Base-by-base conservation (phyloP, 1,284 basidiomycete species). In the Neotropicomus parvogracilis region DNA sequence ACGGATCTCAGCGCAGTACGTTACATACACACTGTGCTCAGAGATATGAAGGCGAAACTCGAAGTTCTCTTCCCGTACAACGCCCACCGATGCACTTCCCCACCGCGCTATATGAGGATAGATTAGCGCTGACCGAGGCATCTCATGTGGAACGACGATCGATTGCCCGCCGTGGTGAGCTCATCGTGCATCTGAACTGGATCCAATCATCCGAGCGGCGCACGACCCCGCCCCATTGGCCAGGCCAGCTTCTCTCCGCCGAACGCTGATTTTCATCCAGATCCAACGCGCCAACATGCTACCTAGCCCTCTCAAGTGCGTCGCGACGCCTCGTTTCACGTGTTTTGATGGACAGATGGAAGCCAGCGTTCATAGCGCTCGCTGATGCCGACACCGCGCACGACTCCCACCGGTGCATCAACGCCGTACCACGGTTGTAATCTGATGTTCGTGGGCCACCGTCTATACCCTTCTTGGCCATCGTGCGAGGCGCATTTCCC, bases 281-380 rank as follows among this genome's bases (percentile, higher is more conserved):
- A 45, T 52, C 52, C 38, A 29, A 16, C 32, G 16, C 17, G 4
- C 21, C 31, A 32, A 31, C 35, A 8, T 10, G 9, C 14, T 19
- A 21, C 24, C 39, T 11, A 33, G 13, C 6, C 26, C 45, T 45
- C 57, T 54, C 54, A 57, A 57, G 43, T 56, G 57, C 57, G 57
- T 46, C 54, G 32, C 31, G 54, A 59, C 47, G 36, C 47, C 33
- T 29, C 37, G 40, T 52, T 57, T 14, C 55, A 48, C 46, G 45
- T 44, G 44, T 44, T 39, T 35, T 46, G 40, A 47, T 47, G 45
- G 24, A 24, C 31, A 29, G 4, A 33, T 49, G 14, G 10, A 16
- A 53, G 17, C n/a, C 21, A 32, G 32, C 46, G 45, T 48, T 49
- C 54, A 62, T 59, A 47, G 33, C 51, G 44, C 50, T 44, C 38